Percentiles rank a stretch among this genome's conserved stretches.
phyloP scores from a whole-genome alignment of 441 rosid genomes.

The Macaranga tanarius region DNA sequence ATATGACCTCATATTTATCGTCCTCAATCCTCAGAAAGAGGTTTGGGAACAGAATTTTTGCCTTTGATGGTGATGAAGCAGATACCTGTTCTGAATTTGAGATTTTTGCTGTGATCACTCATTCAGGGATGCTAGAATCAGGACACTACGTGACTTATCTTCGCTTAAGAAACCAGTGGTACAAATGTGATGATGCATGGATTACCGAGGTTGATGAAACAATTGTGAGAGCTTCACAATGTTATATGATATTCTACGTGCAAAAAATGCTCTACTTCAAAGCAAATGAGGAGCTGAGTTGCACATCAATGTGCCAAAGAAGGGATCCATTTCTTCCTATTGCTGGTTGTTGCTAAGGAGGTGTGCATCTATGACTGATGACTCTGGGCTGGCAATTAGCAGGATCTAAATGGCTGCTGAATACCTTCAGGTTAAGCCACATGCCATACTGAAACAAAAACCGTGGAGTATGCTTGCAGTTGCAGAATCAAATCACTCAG shows the following conservation, averaged over 20 bases:
- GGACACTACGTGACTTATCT: constrained; percentile 83
- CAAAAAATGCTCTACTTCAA: constrained; percentile 63
- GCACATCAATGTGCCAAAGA: constrained; percentile 36
- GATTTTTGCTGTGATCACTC: constrained; percentile 80
- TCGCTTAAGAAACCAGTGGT: constrained; percentile 69
- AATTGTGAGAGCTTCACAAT: constrained; percentile 73
- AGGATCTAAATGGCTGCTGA: neutral
- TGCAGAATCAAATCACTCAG: neutral
- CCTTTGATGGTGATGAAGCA: constrained; percentile 50
- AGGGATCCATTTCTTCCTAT: constrained; percentile 39
- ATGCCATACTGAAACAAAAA: neutral
- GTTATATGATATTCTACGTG: constrained; percentile 82
- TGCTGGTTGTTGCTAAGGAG: constrained; percentile 47
- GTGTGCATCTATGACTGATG: neutral
- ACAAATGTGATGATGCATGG: constrained; percentile 91
- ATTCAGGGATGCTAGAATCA: constrained; percentile 78
- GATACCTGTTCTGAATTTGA: constrained; percentile 62
- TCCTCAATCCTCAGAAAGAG: constrained; percentile 64
- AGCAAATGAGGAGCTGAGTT: constrained; percentile 52
- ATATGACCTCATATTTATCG: constrained; percentile 73
- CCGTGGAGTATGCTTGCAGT: neutral
- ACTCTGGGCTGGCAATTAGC: constrained; percentile 13
- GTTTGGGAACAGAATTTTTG: constrained; percentile 66
- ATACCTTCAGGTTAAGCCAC: neutral
- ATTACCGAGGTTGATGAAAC: constrained; percentile 80